A percentile compares a stretch with the other conserved stretches of the same genome.
phyloP scores from a whole-genome alignment of 1,139 yeast species.

The Saccharomyces hybrid region DNA sequence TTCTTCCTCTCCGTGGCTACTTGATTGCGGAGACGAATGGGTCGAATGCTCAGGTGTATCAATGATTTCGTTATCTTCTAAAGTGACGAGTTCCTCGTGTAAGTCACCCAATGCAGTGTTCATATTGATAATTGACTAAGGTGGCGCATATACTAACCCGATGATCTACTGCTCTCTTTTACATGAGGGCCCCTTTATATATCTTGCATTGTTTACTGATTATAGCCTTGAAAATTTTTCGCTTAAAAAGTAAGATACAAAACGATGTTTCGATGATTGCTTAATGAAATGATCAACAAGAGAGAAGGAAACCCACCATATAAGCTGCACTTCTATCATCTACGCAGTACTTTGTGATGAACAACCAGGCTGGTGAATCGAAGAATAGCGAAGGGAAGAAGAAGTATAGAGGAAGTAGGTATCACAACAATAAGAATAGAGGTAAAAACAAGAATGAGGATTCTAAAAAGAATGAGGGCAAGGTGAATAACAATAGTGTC shows the following conservation, averaged over 20 bases:
- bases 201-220: background rate
- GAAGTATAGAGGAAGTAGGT: background rate
- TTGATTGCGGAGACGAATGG: background rate
- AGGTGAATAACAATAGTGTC: background rate
- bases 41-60: background rate
- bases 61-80: background rate
- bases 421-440: background rate
- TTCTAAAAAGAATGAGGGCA: background rate
- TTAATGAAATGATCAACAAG: background rate
- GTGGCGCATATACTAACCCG: background rate
- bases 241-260: background rate
- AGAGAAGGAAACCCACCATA: background rate
- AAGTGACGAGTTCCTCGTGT: background rate
- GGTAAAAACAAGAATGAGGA: background rate
- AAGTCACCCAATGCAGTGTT: background rate
- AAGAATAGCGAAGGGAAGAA: background rate
- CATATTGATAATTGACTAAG: background rate
- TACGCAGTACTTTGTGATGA: background rate
- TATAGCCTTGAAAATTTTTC: background rate
- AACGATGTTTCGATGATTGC: background rate
- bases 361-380: background rate
- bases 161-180: background rate
- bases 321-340: background rate
- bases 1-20: background rate
- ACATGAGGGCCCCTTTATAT: background rate